Evolutionary conservation across 257 asterid species (phyloP), one percentile per base, ranked within the genome.

Genomic region (Nyctanthes arbortristis): DNA sequence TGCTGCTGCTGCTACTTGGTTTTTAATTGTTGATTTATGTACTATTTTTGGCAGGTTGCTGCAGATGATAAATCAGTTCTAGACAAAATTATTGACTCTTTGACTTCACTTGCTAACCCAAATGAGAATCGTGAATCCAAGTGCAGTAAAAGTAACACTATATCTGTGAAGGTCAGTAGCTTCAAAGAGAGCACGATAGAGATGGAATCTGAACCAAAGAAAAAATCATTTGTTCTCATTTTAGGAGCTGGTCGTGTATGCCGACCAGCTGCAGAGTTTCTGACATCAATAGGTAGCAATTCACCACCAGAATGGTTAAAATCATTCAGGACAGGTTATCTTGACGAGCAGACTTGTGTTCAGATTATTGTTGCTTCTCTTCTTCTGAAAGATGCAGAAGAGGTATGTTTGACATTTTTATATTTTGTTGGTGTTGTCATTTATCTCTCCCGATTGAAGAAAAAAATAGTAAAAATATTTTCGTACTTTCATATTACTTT

Each of bases 201-300:
- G 71, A 73, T 73, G 73, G 88, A 82, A 70, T 63, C 37, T 60
- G 91, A 69, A 63, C 47, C 32, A 47, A 77, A 79, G 62, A 80
- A 57, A 25, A 84, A 78, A 75, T 78, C 84, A 13, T 70, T 18
- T n/a, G 82, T 93, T 70, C 84, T 93, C 62, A 87, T 93, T 70
- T 81, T 93, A 84, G 99, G 99, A 28, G 96, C 99, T 74, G 99
- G 97, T n/a, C 86, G 94, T 40, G 97, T 93, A 58, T 93, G 99
- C 80, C 88, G 91, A 61, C 97, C 99, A 47, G 97, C 97, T 78
- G 99, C 77, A 29, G 97, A 91, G 67, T 81, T 93, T 79, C 85
- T 93, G 58, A 75, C 93, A 33, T 82, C 96, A 69, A 55, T 88
- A 8, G 89, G 93, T 32, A 78, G 80, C 56, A 66, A 36, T 68